A percentile compares a stretch with the other conserved stretches of the same genome.
Conservation (phyloP, 2,329 filamentous ascomycete species). For the Colletotrichum spaethianum region DNA sequence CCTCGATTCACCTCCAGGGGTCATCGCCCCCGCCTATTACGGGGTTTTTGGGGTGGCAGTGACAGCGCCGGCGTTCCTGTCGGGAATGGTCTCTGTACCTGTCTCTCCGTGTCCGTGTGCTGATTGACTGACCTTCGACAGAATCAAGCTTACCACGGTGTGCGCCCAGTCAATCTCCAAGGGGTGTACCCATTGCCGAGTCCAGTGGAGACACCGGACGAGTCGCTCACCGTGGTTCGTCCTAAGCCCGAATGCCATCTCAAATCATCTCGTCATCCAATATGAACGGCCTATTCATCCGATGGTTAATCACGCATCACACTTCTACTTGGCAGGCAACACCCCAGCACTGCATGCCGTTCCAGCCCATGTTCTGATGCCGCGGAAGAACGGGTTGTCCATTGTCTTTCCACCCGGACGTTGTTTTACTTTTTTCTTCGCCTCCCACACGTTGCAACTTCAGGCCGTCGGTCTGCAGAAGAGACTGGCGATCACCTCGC, state of each 20-base stretch:
- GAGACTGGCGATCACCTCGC: constrained; percentile 19
- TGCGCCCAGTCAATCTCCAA: neutral
- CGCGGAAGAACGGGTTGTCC: constrained; percentile 35
- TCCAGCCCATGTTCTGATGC: constrained; percentile 21
- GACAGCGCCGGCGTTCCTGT: constrained; percentile 11
- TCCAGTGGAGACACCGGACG: neutral
- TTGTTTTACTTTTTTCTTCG: constrained; percentile 5
- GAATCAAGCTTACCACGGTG: constrained; percentile 33
- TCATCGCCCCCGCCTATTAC: constrained; percentile 2
- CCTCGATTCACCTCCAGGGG: constrained; percentile 9
- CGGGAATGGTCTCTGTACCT: neutral
- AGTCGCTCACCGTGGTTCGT: constrained; percentile 16
- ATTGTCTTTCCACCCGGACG: neutral
- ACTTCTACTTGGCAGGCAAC: constrained; percentile 6
- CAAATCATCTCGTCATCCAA: constrained; percentile 9
- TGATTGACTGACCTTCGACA: constrained; percentile 5
- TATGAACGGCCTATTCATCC: constrained; percentile 28
- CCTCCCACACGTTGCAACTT: constrained; percentile 3
- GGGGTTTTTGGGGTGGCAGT: constrained; percentile 29
- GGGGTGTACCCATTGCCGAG: constrained; percentile 21
- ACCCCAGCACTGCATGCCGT: constrained; percentile 29
- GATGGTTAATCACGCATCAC: constrained; percentile 39
- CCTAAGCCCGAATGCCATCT: constrained; percentile 20
- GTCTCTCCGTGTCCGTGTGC: constrained; percentile 1
- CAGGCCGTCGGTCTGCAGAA: neutral